Percentiles rank a stretch among this genome's conserved stretches.
phyloP scores from a whole-genome alignment of 345 rosid genomes.

The Populus alba region DNA sequence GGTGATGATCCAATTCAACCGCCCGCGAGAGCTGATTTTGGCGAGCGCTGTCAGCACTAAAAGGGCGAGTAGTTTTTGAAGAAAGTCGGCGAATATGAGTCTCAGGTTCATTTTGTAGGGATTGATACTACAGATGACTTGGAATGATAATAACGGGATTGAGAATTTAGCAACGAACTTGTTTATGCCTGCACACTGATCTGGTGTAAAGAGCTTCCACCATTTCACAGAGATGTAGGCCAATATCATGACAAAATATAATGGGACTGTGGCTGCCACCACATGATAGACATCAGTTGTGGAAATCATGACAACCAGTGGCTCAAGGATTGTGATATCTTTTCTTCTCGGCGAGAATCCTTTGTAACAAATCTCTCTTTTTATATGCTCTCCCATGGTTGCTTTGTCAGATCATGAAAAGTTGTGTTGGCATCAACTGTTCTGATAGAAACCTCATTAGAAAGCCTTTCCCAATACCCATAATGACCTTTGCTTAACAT shows the following conservation, averaged over 20 bases:
- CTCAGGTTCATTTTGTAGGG: conserved; percentile 71
- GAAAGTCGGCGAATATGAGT: conserved; percentile 56
- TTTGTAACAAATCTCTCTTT: conserved; percentile 14
- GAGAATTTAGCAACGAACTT: conserved; percentile 86
- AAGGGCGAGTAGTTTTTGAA: conserved; percentile 62
- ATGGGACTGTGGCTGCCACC: conserved; percentile 70
- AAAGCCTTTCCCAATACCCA: conserved; percentile 24
- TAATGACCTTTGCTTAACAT: conserved; percentile 29
- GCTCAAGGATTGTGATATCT: conserved; percentile 10
- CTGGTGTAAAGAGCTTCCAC: conserved; percentile 64
- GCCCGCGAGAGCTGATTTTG: conserved; percentile 49
- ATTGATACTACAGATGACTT: conserved; percentile 62
- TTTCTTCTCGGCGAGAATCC: not conserved
- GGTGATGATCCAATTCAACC: conserved; percentile 60
- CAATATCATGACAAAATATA: conserved; percentile 68
- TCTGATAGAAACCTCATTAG: conserved; percentile 28
- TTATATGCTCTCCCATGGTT: conserved; percentile 16
- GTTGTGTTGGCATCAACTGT: conserved; percentile 17
- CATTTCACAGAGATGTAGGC: conserved; percentile 71
- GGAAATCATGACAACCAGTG: conserved; percentile 50
- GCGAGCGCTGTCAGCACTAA: conserved; percentile 35
- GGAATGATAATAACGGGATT: conserved; percentile 75
- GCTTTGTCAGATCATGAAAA: conserved; percentile 31
- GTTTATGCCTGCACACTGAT: conserved; percentile 89
- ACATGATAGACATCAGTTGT: conserved; percentile 65